These are phyloP conservation scores for Penicillium glabrum DNA, from an alignment of 2,329 filamentous ascomycete genomes.

Conservation along the genomic window DNA sequence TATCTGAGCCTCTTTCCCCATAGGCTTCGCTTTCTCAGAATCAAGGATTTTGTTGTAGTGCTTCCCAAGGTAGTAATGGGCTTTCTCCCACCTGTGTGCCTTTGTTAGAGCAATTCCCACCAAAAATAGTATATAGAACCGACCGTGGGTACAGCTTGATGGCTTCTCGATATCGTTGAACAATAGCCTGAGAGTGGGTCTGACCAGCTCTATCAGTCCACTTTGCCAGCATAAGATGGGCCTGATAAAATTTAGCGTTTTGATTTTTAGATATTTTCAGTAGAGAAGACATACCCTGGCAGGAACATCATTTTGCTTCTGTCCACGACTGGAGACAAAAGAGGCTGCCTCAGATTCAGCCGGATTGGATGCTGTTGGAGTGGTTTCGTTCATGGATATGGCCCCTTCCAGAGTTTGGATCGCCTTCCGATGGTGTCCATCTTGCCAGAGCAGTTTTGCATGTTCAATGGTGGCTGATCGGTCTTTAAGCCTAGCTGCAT, in stretches of 20 bases:
- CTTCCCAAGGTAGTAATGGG: slow-evolving; percentile 92
- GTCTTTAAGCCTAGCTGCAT: slow-evolving; percentile 80
- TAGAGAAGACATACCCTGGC: slow-evolving; percentile 38
- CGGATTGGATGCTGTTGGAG: slow-evolving; percentile 43
- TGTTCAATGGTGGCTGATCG: slow-evolving; percentile 91
- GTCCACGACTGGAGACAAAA: slow-evolving; percentile 41
- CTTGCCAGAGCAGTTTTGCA: slow-evolving; percentile 87
- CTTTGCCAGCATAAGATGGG: slow-evolving; percentile 86
- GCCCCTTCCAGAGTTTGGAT: slow-evolving; percentile 88
- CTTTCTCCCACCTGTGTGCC: slow-evolving; percentile 77
- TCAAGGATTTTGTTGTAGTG: slow-evolving; percentile 97
- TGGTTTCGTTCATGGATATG: slow-evolving; percentile 78
- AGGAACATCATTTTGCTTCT: slow-evolving; percentile 52
- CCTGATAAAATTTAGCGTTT: slow-evolving; percentile 44
- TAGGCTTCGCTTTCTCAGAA: slow-evolving; percentile 75
- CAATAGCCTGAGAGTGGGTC: slow-evolving; percentile 77
- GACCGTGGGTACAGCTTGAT: slow-evolving; percentile 44
- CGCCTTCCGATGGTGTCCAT: slow-evolving; percentile 89
- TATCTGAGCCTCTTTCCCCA: slow-evolving; percentile 73
- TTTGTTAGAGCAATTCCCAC: background rate
- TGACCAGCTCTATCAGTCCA: slow-evolving; percentile 97
- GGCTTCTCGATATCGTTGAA: slow-evolving; percentile 79
- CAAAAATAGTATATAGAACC: background rate
- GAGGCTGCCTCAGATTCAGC: slow-evolving; percentile 35
- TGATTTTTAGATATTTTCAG: background rate